These are phyloP conservation scores for Candida sakaeoensis DNA, from an alignment of 805 yeast species.

Conservation along the genomic window DNA sequence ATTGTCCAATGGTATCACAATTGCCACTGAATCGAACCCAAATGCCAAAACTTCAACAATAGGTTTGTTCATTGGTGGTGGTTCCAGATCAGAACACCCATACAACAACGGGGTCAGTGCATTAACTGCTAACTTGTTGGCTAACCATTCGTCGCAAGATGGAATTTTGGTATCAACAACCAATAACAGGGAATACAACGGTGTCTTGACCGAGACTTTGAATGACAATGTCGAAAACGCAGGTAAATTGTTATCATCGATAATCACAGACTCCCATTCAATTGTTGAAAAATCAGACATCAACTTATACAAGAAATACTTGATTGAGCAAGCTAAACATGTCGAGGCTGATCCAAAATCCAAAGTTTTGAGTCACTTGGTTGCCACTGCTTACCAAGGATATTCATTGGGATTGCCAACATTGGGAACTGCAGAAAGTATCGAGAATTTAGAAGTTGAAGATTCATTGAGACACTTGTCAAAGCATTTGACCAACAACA, in stretches of 20 bases:
- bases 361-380: conserved; percentile 69
- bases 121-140: conserved; percentile 52
- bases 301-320: conserved; percentile 43
- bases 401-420: conserved; percentile 75
- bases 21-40: conserved; percentile 66
- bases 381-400: conserved; percentile 84
- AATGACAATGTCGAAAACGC: conserved; percentile 51
- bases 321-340: conserved; percentile 44
- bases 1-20: conserved; percentile 68
- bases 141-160: conserved; percentile 31
- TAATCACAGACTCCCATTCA: conserved; percentile 36
- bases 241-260: conserved; percentile 46
- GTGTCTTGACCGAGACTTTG: conserved; percentile 53
- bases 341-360: conserved; percentile 56
- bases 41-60: conserved; percentile 54
- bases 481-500: conserved; percentile 57
- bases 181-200: conserved; percentile 61
- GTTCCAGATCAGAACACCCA: conserved; percentile 75
- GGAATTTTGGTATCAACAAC: conserved; percentile 58
- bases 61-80: conserved; percentile 72
- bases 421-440: conserved; percentile 67
- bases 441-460: conserved; percentile 51
- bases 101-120: conserved; percentile 81
- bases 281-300: conserved; percentile 43
- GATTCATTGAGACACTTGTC: conserved; percentile 58